These are phyloP conservation scores for Musa beccarii DNA, from an alignment of 176 grass and related monocot genomes.

Conservation along the genomic window DNA sequence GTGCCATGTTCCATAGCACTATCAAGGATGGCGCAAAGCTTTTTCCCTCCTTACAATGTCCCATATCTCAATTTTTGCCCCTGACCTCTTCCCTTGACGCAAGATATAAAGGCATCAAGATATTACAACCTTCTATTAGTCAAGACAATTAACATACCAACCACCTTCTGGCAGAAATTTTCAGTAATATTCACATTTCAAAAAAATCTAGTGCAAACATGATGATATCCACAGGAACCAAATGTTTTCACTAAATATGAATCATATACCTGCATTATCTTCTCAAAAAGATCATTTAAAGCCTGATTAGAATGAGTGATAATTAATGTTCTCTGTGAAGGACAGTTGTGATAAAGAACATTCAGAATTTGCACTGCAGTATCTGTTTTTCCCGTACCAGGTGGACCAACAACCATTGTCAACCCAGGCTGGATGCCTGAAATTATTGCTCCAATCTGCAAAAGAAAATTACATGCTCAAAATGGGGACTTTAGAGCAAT, in stretches of 20 bases:
- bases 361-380: conserved; percentile 99
- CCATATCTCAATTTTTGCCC: no score
- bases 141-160: no score
- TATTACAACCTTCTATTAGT: no score
- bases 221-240: neutral
- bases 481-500: neutral
- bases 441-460: conserved; percentile 90
- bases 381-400: conserved; percentile 98
- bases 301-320: conserved; percentile 99
- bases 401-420: conserved; percentile 98
- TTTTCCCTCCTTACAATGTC: no score
- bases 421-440: conserved; percentile 93
- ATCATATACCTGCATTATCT: conserved; percentile 90
- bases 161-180: no score
- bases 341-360: conserved; percentile 98
- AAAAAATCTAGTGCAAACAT: neutral
- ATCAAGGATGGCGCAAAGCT: no score
- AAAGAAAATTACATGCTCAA: conserved; percentile 24
- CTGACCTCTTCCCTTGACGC: no score
- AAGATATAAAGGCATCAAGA: no score
- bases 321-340: conserved; percentile 94
- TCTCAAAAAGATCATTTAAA: conserved; percentile 97
- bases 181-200: neutral
- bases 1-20: no score
- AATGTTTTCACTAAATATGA: neutral